Conservation (phyloP, 225 moss, liverwort and hornwort genomes). For the Marchantia paleacea region DNA sequence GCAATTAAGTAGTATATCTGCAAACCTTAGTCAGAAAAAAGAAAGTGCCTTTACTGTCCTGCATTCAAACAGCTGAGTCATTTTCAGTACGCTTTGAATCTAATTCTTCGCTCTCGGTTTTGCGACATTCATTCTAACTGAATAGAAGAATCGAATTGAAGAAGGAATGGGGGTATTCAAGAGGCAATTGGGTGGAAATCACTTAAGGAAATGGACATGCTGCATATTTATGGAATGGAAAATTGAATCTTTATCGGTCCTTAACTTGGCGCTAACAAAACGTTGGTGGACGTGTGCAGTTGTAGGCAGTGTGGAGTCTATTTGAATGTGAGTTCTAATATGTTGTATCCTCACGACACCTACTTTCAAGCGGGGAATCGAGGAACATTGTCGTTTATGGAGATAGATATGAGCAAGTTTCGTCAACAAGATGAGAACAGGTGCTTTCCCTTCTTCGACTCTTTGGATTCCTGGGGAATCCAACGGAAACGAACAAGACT, state of each 20-base stretch:
- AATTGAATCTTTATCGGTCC: too few species aligned
- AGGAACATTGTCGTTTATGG: conserved; percentile 49
- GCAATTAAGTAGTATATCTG: too few species aligned
- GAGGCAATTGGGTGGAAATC: too few species aligned
- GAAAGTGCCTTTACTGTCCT: too few species aligned
- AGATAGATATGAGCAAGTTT: conserved; percentile 45
- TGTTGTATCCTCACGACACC: conserved; percentile 42
- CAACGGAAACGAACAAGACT: conserved; percentile 39
- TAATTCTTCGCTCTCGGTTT: too few species aligned
- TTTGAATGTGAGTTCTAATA: conserved; percentile 40
- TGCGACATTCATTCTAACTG: too few species aligned
- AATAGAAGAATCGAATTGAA: background rate
- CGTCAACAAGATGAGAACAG: conserved; percentile 38
- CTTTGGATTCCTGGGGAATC: conserved; percentile 49
- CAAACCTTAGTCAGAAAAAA: too few species aligned
- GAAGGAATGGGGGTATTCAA: background rate
- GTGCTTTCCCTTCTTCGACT: conserved; percentile 49
- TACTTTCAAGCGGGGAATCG: conserved; percentile 48
- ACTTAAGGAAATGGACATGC: too few species aligned
- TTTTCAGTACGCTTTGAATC: too few species aligned
- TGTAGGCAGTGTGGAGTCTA: conserved; percentile 40
- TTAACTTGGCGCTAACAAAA: background rate
- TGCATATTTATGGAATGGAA: too few species aligned
- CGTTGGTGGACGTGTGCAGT: conserved; percentile 25
- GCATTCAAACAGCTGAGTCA: too few species aligned